Percentiles rank a stretch among this genome's conserved stretches.
These are phyloP conservation scores for Saitozyma sp. DNA, from an alignment of 768 basidiomycete species.

Conservation along the genomic window DNA sequence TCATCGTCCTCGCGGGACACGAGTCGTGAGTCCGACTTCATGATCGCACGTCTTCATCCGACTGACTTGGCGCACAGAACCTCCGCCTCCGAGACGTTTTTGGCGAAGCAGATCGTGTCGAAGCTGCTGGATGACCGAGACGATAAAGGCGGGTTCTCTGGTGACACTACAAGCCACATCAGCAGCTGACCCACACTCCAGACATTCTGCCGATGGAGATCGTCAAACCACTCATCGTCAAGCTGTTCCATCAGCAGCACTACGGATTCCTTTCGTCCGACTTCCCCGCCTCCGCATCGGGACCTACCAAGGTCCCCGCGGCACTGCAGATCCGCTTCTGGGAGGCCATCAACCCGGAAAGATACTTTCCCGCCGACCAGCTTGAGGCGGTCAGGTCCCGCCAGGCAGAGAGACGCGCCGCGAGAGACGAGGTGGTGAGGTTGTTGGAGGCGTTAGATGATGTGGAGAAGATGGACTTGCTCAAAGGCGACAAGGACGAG, in stretches of 20 bases:
- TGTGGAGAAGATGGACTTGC: slow-evolving; percentile 32
- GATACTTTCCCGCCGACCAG: slow-evolving; percentile 23
- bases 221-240: slow-evolving; percentile 23
- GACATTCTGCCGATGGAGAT: slow-evolving; percentile 21
- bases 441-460: slow-evolving; percentile 37
- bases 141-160: slow-evolving; percentile 11
- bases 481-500: slow-evolving; percentile 34
- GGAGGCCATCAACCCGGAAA: slow-evolving; percentile 33
- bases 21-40: slow-evolving; percentile 29
- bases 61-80: slow-evolving; percentile 14
- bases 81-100: slow-evolving; percentile 15
- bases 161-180: too few relatives aligned
- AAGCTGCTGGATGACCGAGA: slow-evolving; percentile 17
- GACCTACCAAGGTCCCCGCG: slow-evolving; percentile 26
- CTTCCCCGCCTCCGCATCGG: slow-evolving; percentile 24
- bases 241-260: slow-evolving; percentile 28
- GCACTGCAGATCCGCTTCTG: slow-evolving; percentile 37
- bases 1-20: slow-evolving; percentile 34
- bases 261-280: slow-evolving; percentile 36
- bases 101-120: slow-evolving; percentile 31
- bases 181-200: slow-evolving; percentile 13
- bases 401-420: slow-evolving; percentile 17
- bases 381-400: slow-evolving; percentile 10
- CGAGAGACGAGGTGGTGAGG: slow-evolving; percentile 26
- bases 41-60: not conserved